These are phyloP conservation scores for Pinguiococcus pyrenoidosus DNA, from an alignment of 108 stramenopile species.

Conservation along the genomic window DNA sequence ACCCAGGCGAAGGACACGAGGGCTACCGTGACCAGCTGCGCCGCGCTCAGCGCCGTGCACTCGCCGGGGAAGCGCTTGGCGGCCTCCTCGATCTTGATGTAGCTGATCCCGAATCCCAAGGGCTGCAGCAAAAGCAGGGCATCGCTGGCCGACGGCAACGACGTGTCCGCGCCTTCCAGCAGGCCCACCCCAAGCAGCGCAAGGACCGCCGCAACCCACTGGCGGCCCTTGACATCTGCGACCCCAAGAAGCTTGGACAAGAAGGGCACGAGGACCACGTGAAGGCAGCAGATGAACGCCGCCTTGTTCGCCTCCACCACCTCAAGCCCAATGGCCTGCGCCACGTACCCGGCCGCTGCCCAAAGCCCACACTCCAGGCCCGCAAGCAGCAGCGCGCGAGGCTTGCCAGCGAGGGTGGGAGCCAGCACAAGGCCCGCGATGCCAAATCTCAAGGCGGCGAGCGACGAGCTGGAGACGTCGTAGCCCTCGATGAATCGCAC, in stretches of 20 bases:
- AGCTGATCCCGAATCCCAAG: conserved; percentile 59
- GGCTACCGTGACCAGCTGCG: conserved; percentile 62
- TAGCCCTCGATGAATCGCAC: conserved; percentile 15
- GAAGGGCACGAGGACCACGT: conserved; percentile 72
- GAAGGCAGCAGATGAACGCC: conserved; percentile 76
- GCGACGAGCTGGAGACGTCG: conserved; percentile 1
- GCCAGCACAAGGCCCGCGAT: neutral
- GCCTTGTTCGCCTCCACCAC: conserved; percentile 62
- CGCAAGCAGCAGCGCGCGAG: conserved; percentile 10
- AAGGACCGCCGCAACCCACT: conserved; percentile 27
- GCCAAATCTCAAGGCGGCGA: neutral
- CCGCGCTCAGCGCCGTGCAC: conserved; percentile 55
- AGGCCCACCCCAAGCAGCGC: conserved; percentile 68
- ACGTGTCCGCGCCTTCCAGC: conserved; percentile 52
- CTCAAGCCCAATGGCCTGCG: conserved; percentile 68
- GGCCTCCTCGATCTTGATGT: conserved; percentile 59
- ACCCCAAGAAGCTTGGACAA: conserved; percentile 56
- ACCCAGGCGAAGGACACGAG: conserved; percentile 34
- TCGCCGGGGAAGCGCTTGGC: conserved; percentile 53
- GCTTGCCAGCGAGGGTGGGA: too few relatives aligned
- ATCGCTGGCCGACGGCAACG: neutral
- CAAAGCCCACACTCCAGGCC: conserved; percentile 74
- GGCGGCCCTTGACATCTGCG: conserved; percentile 29
- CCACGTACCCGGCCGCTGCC: conserved; percentile 63
- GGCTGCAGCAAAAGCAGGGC: too few relatives aligned